These are phyloP conservation scores for Saccharomycopsis synnaedendra DNA, from an alignment of 805 yeast genomes.

Conservation along the genomic window DNA sequence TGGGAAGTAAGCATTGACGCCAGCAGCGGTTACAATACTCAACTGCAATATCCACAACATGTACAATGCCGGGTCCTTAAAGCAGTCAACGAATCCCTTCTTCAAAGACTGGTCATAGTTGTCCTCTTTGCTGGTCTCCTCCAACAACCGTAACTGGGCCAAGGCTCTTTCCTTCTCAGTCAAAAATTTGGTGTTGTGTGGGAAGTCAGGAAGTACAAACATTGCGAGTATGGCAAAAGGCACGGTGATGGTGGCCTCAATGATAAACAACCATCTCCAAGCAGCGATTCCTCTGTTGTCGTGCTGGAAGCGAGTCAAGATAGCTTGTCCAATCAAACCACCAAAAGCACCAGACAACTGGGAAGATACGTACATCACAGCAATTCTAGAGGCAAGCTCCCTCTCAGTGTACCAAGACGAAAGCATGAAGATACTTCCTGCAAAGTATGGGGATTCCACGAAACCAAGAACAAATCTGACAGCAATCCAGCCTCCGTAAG, in stretches of 20 bases:
- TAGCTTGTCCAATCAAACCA: constrained; percentile 40
- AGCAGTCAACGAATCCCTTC: constrained; percentile 1
- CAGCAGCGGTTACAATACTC: constrained; percentile 42
- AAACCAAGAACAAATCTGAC: constrained; percentile 35
- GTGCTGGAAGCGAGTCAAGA: constrained; percentile 21
- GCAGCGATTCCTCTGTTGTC: constrained; percentile 23
- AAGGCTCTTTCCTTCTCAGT: constrained; percentile 24
- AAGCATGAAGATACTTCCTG: constrained; percentile 29
- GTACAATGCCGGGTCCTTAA: constrained; percentile 7
- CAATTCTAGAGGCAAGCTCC: constrained; percentile 37
- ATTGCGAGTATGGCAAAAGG: constrained; percentile 25
- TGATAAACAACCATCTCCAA: constrained; percentile 40
- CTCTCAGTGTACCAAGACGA: constrained; percentile 31
- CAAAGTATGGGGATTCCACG: constrained; percentile 33
- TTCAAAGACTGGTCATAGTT: constrained; percentile 6
- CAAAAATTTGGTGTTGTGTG: constrained; percentile 29
- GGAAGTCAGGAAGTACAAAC: constrained; percentile 30
- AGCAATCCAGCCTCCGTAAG: constrained; percentile 33
- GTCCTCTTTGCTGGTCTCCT: constrained; percentile 7
- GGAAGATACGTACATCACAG: constrained; percentile 40
- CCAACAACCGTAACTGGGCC: constrained; percentile 12
- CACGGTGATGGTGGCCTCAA: constrained; percentile 37
- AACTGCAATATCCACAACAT: constrained; percentile 19
- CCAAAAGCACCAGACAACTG: constrained; percentile 46
- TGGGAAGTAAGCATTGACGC: constrained; percentile 55